Base-by-base conservation (phyloP, 352 stramenopile genomes). In the Pythium insidiosum region DNA sequence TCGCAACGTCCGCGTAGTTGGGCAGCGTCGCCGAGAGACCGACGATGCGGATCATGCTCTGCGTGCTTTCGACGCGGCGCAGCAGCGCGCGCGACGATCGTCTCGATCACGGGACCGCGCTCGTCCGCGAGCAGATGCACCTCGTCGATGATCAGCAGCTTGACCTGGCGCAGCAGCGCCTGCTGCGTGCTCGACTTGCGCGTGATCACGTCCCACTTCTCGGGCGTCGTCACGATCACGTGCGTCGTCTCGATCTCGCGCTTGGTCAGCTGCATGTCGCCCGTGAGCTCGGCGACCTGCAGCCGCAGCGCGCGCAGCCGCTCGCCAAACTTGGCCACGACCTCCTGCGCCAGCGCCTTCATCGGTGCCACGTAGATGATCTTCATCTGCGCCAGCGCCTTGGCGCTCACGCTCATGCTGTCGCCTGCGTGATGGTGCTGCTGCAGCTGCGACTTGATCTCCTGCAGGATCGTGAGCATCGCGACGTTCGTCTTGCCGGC, bases 191-290 rank as follows among this genome's bases (percentile, higher is more conserved):
- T 77, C 15, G 66, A 84, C 69, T 99, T 99, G 33, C 97, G 73
- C 40, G 97, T 99, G 25, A 99, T 97, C 2, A 99, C 96, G 54
- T 99, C 96, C 94, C 94, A 99, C 58, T 99, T 99, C 58, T 99
- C 95, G 0, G 96, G 96, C 5, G 96, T 99, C n/a, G 93, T 98
- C 15, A 99, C 95, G 23, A 99, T 96, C 31, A 99, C 68, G 13
- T 97, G 87, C n/a, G 85, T 96, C 25, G 87, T 63, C 26, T 94
- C 83, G 24, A 98, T 97, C 65, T 99, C 96, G 6, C 90, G 82
- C 54, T 96, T 88, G 3, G 90, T 98, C 23, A 99, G 66, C 66
- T 99, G 96, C 95, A 86, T 99, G 66, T 99, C 97, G 28, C 96
- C 96, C 15, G 95, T 99, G 31, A 98, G 68, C 53, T 99, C 95